Percentiles rank a stretch among this genome's conserved stretches.
These are phyloP conservation scores for Acanthamoeba rhysodes DNA, from an alignment of 208 protist species.

Conservation along the genomic window DNA sequence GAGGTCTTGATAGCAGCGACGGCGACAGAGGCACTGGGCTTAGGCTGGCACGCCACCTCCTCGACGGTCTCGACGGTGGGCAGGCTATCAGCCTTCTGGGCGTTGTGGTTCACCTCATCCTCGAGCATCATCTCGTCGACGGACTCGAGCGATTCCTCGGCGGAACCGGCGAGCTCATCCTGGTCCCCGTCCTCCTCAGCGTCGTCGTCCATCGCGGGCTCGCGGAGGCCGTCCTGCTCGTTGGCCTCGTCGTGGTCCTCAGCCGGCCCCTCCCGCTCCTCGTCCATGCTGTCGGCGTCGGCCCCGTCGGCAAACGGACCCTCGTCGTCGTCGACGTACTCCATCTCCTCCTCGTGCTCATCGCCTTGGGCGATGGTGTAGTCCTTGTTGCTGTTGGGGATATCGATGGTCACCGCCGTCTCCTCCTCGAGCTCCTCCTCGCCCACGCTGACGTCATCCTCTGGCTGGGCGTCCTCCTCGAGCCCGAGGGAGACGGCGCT, in stretches of 20 bases:
- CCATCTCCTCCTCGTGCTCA: background rate
- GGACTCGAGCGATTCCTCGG: background rate
- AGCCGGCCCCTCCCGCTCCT: background rate
- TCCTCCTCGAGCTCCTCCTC: too few species aligned
- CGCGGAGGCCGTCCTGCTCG: background rate
- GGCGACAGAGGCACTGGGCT: background rate
- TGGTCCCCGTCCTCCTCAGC: background rate
- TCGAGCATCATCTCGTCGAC: conserved; percentile 53
- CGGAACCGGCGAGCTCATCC: background rate
- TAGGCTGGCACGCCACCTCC: background rate
- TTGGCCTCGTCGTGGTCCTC: background rate
- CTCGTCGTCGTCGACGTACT: too few species aligned
- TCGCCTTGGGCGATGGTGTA: background rate
- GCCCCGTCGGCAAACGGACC: too few species aligned
- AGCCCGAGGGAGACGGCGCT: background rate
- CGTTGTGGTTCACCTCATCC: background rate
- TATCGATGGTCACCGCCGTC: background rate
- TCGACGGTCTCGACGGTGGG: background rate
- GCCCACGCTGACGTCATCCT: background rate
- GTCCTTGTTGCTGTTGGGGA: background rate
- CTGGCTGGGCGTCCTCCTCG: background rate
- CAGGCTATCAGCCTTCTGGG: too few species aligned
- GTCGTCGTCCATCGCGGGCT: background rate
- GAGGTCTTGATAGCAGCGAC: background rate
- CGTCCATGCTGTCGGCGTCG: too few species aligned